Conservation (phyloP, 2,329 filamentous ascomycete species). For the Drechmeria coniospora region DNA sequence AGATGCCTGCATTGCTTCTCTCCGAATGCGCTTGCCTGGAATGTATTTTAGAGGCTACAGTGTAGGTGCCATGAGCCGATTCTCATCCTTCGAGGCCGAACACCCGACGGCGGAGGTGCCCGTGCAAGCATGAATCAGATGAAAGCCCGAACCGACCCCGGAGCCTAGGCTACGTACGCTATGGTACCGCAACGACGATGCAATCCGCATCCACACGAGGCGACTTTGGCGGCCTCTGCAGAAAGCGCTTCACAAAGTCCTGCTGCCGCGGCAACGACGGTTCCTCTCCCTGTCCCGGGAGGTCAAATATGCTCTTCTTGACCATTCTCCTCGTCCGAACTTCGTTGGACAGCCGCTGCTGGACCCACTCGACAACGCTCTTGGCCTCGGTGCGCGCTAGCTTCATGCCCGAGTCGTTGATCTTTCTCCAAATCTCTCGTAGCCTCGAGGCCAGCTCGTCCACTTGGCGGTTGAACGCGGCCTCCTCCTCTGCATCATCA, state of each 20-base stretch:
- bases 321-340: slow-evolving; percentile 49
- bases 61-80: slow-evolving; percentile 7
- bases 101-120: too few relatives aligned
- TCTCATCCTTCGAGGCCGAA: too few relatives aligned
- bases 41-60: slow-evolving; percentile 19
- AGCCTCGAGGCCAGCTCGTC: slow-evolving; percentile 50
- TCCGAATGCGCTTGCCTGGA: slow-evolving; percentile 9
- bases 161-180: too few relatives aligned
- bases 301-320: slow-evolving; percentile 36
- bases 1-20: slow-evolving; percentile 11
- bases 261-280: slow-evolving; percentile 26
- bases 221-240: slow-evolving; percentile 14
- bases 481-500: slow-evolving; percentile 16
- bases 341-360: slow-evolving; percentile 54
- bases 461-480: slow-evolving; percentile 52
- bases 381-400: slow-evolving; percentile 65
- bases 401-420: slow-evolving; percentile 59
- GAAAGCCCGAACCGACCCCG: too few relatives aligned
- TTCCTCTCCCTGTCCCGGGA: slow-evolving; percentile 19
- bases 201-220: slow-evolving; percentile 4
- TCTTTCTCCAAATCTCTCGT: slow-evolving; percentile 41
- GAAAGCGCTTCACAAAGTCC: slow-evolving; percentile 33
- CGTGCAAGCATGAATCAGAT: too few relatives aligned
- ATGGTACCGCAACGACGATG: slow-evolving; percentile 9
- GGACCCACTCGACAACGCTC: slow-evolving; percentile 56